These are phyloP conservation scores for Paramyrothecium sp. DNA, from an alignment of 2,329 filamentous ascomycete genomes.

Conservation along the genomic window DNA sequence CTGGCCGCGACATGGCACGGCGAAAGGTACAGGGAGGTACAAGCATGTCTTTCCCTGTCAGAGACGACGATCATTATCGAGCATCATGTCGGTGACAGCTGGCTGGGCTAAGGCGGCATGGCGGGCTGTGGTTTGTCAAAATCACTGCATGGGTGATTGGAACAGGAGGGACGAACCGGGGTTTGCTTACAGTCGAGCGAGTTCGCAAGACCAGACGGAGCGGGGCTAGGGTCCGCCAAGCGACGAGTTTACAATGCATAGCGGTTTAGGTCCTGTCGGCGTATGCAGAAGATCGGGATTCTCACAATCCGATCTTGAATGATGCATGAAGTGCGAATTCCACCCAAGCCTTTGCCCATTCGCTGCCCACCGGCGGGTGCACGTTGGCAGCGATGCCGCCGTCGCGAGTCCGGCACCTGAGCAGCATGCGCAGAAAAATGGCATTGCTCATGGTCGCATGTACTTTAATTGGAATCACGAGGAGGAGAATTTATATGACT, in stretches of 20 bases:
- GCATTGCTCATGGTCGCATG: too few relatives aligned
- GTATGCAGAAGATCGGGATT: not conserved
- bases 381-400: too few relatives aligned
- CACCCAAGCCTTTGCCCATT: not conserved
- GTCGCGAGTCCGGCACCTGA: too few relatives aligned
- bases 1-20: slow-evolving; percentile 4
- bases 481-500: too few relatives aligned
- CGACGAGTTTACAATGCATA: not conserved
- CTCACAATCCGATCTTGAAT: not conserved
- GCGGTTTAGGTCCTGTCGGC: not conserved
- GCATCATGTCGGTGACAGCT: not conserved
- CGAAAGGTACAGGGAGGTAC: not conserved
- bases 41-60: not conserved
- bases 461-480: too few relatives aligned
- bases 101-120: not conserved
- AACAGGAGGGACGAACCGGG: too few relatives aligned
- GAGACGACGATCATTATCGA: not conserved
- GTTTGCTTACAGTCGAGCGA: too few relatives aligned
- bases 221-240: not conserved
- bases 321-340: not conserved
- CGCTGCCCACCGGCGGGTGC: not conserved
- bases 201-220: not conserved
- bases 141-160: too few relatives aligned
- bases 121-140: not conserved
- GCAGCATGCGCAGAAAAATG: too few relatives aligned